Evolutionary conservation across 495 filamentous ascomycete genomes (phyloP).

Genomic region (Penicillium nucicola): DNA sequence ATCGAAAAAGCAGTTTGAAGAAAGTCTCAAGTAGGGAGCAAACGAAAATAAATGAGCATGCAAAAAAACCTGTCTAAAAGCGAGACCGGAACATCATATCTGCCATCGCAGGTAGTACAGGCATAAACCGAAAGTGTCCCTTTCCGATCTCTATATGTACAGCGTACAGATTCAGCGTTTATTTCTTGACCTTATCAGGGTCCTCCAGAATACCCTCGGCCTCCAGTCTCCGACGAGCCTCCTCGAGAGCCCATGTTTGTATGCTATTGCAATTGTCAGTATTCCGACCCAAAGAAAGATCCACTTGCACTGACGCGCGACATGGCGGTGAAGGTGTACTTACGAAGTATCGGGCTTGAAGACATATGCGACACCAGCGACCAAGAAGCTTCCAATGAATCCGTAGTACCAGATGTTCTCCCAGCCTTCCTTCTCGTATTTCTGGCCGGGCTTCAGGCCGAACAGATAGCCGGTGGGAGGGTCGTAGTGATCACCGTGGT

Average conservation of each 20-base stretch:
- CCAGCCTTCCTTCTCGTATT: conserved; percentile 95
- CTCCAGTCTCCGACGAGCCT: conserved; percentile 89
- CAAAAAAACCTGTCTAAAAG: conserved; percentile 42
- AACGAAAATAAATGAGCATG: conserved; percentile 32
- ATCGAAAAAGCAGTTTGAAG: conserved; percentile 22
- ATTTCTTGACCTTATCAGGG: conserved; percentile 50
- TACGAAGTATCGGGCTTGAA: conserved; percentile 99
- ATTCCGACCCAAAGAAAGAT: neutral
- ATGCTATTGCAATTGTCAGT: conserved; percentile 60
- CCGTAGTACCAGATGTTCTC: conserved; percentile 85
- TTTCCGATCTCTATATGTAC: conserved; percentile 48
- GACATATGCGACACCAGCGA: conserved; percentile 79
- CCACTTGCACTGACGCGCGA: neutral
- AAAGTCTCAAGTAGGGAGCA: conserved; percentile 33
- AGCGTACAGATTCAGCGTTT: conserved; percentile 38
- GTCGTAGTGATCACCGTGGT: conserved; percentile 80
- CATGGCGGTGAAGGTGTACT: conserved; percentile 36
- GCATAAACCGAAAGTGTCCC: conserved; percentile 30
- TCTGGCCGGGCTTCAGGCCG: conserved; percentile 87
- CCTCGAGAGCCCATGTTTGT: conserved; percentile 98
- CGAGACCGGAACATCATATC: conserved; percentile 34
- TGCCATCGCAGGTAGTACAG: conserved; percentile 31
- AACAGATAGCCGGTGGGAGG: conserved; percentile 89
- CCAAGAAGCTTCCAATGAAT: conserved; percentile 76
- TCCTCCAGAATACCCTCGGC: conserved; percentile 90